A percentile compares a stretch with the other conserved stretches of the same genome.
phyloP scores from a whole-genome alignment of 805 yeast species.

The Yarrowia sp. region DNA sequence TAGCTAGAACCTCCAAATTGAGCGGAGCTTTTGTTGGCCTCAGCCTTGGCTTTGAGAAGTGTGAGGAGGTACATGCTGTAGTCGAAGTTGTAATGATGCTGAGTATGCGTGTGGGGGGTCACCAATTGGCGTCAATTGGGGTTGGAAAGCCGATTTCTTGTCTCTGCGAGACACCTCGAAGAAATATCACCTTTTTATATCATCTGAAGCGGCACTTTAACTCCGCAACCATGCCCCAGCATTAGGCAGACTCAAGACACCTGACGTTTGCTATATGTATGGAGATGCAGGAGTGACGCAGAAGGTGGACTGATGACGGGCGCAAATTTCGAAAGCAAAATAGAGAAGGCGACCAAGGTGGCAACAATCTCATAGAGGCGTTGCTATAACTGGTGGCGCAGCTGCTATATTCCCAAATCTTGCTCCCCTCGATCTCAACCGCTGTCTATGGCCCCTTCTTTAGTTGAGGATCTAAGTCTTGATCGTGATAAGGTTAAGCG shows the following conservation, averaged over 20 bases:
- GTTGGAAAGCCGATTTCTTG: background rate
- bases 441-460: background rate
- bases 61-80: slow-evolving; percentile 8
- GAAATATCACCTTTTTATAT: background rate
- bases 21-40: background rate
- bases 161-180: too few relatives aligned
- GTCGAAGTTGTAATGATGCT: too few relatives aligned
- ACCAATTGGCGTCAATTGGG: background rate
- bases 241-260: slow-evolving; percentile 5
- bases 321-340: too few relatives aligned
- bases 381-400: too few relatives aligned
- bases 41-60: background rate
- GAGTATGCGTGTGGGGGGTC: too few relatives aligned
- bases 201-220: background rate
- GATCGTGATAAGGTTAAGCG: background rate
- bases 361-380: too few relatives aligned
- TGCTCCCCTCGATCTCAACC: background rate
- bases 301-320: background rate
- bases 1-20: background rate
- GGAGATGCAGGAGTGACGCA: slow-evolving; percentile 22
- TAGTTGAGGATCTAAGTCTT: background rate
- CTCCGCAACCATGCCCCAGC: slow-evolving; percentile 21
- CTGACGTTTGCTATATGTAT: slow-evolving; percentile 10
- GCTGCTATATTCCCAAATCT: background rate
- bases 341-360: too few relatives aligned